Percentiles rank a stretch among this genome's conserved stretches.
These are phyloP conservation scores for Chloris gayana DNA, from an alignment of 176 grass and related monocot genomes.

Conservation along the genomic window DNA sequence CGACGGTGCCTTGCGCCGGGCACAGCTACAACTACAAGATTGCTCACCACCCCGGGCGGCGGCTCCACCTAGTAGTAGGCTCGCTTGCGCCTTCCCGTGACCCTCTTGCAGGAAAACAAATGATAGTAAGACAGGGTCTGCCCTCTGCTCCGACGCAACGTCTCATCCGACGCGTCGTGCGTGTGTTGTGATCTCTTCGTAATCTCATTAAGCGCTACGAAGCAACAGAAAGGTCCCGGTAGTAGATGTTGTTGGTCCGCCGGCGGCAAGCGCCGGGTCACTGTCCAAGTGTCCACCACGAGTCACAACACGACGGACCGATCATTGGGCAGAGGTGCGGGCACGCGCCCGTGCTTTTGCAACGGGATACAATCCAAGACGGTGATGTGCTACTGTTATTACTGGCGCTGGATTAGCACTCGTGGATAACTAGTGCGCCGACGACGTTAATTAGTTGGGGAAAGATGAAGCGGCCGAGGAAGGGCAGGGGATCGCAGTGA, in stretches of 20 bases:
- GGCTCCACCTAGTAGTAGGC: background rate
- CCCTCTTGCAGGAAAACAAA: background rate
- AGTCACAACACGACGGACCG: background rate
- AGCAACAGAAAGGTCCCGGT: background rate
- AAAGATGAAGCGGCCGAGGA: background rate
- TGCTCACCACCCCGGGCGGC: background rate
- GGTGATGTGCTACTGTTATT: background rate
- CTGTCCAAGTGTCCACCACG: background rate
- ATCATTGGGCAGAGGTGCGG: background rate
- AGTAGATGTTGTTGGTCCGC: background rate
- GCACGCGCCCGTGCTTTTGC: background rate
- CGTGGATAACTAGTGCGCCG: background rate
- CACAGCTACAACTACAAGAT: background rate
- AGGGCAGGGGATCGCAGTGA: background rate
- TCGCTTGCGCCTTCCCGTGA: slow-evolving; percentile 32
- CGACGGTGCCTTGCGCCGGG: background rate
- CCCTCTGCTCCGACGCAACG: background rate
- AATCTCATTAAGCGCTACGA: background rate
- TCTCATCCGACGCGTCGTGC: background rate
- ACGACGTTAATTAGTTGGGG: too few relatives aligned
- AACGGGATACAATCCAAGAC: background rate
- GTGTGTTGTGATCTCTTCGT: background rate
- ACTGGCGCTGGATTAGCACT: background rate
- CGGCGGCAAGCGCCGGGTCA: background rate
- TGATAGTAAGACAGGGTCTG: background rate